Conservation (phyloP, 768 basidiomycete species). For the Tricholoma sp. region DNA sequence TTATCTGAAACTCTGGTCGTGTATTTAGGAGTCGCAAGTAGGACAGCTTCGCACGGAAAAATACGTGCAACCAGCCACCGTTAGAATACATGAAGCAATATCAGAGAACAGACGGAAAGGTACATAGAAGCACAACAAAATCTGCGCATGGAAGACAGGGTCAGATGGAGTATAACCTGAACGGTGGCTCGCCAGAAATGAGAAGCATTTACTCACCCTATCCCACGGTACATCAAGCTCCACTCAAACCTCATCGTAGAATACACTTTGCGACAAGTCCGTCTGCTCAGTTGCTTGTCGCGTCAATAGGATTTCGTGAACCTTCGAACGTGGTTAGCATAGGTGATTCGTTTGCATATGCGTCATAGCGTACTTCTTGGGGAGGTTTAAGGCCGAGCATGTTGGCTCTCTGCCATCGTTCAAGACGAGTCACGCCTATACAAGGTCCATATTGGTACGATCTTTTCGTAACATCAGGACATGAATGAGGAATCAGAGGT, state of each 20-base stretch:
- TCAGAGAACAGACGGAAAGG: not conserved
- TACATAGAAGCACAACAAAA: not conserved
- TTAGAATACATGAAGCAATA: not conserved
- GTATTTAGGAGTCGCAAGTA: not conserved
- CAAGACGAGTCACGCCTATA: conserved; percentile 70
- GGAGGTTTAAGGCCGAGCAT: conserved; percentile 79
- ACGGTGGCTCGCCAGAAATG: conserved; percentile 1
- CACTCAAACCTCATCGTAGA: conserved; percentile 41
- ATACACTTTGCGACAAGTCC: conserved; percentile 58
- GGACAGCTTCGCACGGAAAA: not conserved
- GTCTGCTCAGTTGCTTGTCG: conserved; percentile 51
- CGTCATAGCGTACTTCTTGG: conserved; percentile 47
- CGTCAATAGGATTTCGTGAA: conserved; percentile 72
- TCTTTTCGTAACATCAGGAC: conserved; percentile 29
- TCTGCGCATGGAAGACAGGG: not conserved
- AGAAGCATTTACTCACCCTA: not conserved
- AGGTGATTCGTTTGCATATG: not conserved
- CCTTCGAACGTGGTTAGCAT: conserved; percentile 36
- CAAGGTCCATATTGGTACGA: conserved; percentile 80
- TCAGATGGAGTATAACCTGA: not conserved
- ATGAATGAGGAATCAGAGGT: not conserved
- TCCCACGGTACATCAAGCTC: not conserved
- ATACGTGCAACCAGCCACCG: not conserved
- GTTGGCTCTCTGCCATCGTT: conserved; percentile 84
- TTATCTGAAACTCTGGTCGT: too few species aligned